Evolutionary conservation across 306 rosid species (phyloP), one percentile per base, ranked within the genome.

Genomic region (Calophaca sinica): DNA sequence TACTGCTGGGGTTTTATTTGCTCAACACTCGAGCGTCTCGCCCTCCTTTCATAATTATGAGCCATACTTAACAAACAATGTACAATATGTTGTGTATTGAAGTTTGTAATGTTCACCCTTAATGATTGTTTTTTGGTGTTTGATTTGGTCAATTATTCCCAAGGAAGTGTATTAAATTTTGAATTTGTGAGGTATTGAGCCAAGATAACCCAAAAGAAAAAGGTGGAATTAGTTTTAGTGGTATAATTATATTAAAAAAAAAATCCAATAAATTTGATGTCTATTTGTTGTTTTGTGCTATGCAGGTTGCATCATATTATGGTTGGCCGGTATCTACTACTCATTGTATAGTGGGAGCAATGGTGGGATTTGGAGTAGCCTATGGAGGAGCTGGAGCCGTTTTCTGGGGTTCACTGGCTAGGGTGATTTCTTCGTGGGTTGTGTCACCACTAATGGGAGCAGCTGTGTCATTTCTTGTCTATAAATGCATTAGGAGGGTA

Each of bases 401-500:
- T 77, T 93, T 89, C 80, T 93, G 98, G 98, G 90, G 91, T 72
- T 93, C 98, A 9, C 70, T 93, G 62, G 98, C 96, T 0, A 89
- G 93, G 78, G 98, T 93, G 48, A 75, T 83, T 70, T 90, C 98
- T 70, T 93, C 98, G 0, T 93, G 96, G 98, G 86, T 90, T 64
- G 72, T 93, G 73, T 93, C 98, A 9, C 98, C 98, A 3, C 36
- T 93, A 67, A 69, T 93, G 74, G 97, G 98, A 79, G 98, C 98
- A 26, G 84, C 90, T 48, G 86, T 46, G 14, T 93, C 97, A 13
- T 93, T 93, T 79, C 91, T 87, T 60, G 98, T 93, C 77, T 93
- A 93, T 79, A 93, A 93, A 79, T 90, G 86, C 88, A 90, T 90
- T 65, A 89, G 96, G 39, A 84, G 98, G 87, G 98, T 93, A 90